phyloP scores from a whole-genome alignment of 345 rosid species.

The Ceriops tagal region DNA sequence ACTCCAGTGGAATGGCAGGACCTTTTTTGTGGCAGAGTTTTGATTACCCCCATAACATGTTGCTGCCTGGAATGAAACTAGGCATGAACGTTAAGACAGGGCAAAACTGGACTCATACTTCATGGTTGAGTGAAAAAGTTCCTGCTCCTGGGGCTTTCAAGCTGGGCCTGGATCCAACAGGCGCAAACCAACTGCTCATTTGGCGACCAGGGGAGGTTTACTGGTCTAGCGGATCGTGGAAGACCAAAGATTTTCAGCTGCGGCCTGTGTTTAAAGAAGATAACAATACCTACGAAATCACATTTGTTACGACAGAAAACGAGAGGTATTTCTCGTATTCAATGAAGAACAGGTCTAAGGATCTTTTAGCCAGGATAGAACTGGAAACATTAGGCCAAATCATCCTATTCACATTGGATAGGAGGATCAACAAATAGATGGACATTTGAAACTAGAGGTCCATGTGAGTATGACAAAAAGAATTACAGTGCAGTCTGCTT shows the following conservation, averaged over 20 bases:
- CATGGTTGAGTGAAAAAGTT: constrained; percentile 43
- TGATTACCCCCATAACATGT: constrained; percentile 49
- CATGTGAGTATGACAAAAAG: constrained; percentile 35
- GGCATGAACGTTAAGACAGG: constrained; percentile 46
- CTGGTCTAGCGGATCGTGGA: constrained; percentile 54
- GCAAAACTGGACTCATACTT: constrained; percentile 41
- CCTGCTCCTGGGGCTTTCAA: constrained; percentile 60
- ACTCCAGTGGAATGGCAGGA: constrained; percentile 28
- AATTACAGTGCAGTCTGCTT: constrained; percentile 45
- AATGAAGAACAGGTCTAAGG: constrained; percentile 23
- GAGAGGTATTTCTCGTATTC: constrained; percentile 51
- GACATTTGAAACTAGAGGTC: constrained; percentile 28
- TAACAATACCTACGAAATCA: constrained; percentile 35
- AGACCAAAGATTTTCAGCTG: constrained; percentile 37
- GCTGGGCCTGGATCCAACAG: constrained; percentile 48
- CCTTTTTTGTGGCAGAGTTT: constrained; percentile 60
- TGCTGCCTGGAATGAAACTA: constrained; percentile 68
- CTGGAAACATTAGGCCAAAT: constrained; percentile 49
- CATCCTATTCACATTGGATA: constrained; percentile 27
- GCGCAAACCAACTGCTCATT: constrained; percentile 40
- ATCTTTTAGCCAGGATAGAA: constrained; percentile 39
- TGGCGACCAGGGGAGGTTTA: constrained; percentile 45
- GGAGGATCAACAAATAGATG: constrained; percentile 7
- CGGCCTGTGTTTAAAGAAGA: constrained; percentile 32
- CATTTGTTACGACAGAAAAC: constrained; percentile 29